These are phyloP conservation scores for Penicillium argentinense DNA, from an alignment of 495 filamentous ascomycete species.

Conservation along the genomic window DNA sequence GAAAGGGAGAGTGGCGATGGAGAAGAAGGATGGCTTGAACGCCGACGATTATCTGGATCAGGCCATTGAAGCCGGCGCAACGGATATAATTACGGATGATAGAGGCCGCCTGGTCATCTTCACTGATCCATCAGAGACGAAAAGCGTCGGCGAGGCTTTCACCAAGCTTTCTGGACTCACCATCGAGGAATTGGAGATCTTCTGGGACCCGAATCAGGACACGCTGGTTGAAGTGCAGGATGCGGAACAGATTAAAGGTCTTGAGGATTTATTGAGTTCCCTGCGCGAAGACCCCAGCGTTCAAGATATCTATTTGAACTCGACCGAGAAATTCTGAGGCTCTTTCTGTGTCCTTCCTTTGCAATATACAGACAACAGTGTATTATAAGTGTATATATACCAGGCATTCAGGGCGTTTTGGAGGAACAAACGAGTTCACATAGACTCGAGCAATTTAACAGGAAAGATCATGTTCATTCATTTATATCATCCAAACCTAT, in stretches of 20 bases:
- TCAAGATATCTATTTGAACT: slow-evolving; percentile 68
- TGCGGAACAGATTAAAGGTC: slow-evolving; percentile 51
- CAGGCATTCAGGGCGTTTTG: slow-evolving; percentile 21
- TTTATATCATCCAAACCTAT: too few relatives aligned
- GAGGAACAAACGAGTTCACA: background rate
- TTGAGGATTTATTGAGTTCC: slow-evolving; percentile 41
- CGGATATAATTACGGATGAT: slow-evolving; percentile 72
- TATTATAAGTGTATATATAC: slow-evolving; percentile 24
- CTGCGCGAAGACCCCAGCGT: slow-evolving; percentile 63
- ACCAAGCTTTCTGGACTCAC: slow-evolving; percentile 57
- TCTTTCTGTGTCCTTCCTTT: too few relatives aligned
- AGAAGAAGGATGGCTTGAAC: slow-evolving; percentile 57
- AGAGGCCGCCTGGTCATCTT: slow-evolving; percentile 70
- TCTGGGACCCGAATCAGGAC: slow-evolving; percentile 83
- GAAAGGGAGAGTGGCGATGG: slow-evolving; percentile 68
- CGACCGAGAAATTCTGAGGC: slow-evolving; percentile 32
- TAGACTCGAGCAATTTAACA: background rate
- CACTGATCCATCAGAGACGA: slow-evolving; percentile 71
- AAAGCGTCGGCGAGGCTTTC: slow-evolving; percentile 61
- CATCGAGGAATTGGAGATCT: slow-evolving; percentile 70
- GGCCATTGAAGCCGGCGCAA: slow-evolving; percentile 81
- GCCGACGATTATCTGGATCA: slow-evolving; percentile 79
- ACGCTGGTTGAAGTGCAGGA: slow-evolving; percentile 60
- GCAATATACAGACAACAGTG: slow-evolving; percentile 7
- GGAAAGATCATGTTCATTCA: background rate